Evolutionary conservation across 2,329 filamentous ascomycete species (phyloP).

Genomic region (Cladosporium phlei): DNA sequence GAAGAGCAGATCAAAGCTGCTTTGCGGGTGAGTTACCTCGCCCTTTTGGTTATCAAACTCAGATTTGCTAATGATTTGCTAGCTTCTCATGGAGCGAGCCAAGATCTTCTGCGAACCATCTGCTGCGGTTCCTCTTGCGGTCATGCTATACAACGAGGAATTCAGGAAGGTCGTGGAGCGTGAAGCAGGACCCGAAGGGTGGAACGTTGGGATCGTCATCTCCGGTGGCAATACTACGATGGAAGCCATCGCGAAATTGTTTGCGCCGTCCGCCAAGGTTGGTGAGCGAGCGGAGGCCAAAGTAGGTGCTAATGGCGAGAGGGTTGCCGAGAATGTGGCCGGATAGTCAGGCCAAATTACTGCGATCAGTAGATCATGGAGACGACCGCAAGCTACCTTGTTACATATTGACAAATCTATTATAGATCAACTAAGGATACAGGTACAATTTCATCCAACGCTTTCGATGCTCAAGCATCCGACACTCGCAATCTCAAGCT

Average conservation of each 20-base stretch:
- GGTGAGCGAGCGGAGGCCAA: constrained; percentile 36
- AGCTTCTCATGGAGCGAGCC: constrained; percentile 74
- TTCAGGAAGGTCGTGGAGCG: constrained; percentile 64
- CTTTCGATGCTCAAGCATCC: no score
- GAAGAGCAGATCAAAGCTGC: constrained; percentile 78
- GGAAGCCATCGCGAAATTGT: constrained; percentile 53
- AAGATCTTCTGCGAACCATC: constrained; percentile 88
- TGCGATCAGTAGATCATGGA: no score
- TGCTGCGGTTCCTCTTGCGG: constrained; percentile 72
- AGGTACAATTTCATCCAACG: no score
- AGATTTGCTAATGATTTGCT: no score
- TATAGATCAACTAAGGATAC: no score
- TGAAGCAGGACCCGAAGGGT: constrained; percentile 66
- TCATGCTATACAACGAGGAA: constrained; percentile 75
- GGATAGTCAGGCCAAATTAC: constrained; percentile 25
- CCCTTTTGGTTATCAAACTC: no score
- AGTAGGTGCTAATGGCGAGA: constrained; percentile 35
- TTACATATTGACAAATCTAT: no score
- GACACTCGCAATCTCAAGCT: no score
- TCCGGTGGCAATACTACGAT: constrained; percentile 59
- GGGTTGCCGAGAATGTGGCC: constrained; percentile 40
- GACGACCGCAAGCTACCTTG: no score
- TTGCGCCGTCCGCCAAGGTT: constrained; percentile 28
- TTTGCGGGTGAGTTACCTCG: no score
- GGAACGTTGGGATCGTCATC: constrained; percentile 60